These are phyloP conservation scores for Catharanthus roseus DNA, from an alignment of 257 asterid genomes.

Conservation along the genomic window DNA sequence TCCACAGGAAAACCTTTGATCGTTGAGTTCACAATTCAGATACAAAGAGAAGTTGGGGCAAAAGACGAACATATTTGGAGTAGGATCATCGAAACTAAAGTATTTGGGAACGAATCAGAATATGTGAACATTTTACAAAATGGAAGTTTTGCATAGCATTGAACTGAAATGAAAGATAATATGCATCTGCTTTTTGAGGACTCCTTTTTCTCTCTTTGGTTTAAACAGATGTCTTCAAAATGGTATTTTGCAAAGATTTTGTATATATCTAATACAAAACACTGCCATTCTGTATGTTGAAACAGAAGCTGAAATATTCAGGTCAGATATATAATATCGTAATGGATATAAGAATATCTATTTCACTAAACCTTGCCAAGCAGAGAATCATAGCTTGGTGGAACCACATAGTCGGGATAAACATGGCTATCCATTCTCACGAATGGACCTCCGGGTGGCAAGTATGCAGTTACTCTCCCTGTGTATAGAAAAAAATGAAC, in stretches of 20 bases:
- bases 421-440: conserved; percentile 99
- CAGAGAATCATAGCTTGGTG: conserved; percentile 97
- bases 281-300: neutral
- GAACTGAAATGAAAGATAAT: neutral
- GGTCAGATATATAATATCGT: neutral
- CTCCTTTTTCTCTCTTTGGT: neutral
- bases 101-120: neutral
- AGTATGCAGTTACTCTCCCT: conserved; percentile 92
- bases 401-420: conserved; percentile 95
- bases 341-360: neutral
- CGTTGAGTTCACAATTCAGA: neutral
- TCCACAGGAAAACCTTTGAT: neutral
- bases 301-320: neutral
- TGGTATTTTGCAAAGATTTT: neutral
- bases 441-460: conserved; percentile 98
- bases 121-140: neutral
- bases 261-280: neutral
- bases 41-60: neutral
- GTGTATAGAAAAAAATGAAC: conserved; percentile 20
- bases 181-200: neutral
- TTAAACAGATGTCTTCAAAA: neutral
- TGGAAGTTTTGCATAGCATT: neutral
- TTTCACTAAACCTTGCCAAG: conserved; percentile 76
- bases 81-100: neutral
- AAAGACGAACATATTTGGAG: neutral